These are phyloP conservation scores for Botrytis aclada DNA, from an alignment of 2,329 filamentous ascomycete genomes.

Conservation along the genomic window DNA sequence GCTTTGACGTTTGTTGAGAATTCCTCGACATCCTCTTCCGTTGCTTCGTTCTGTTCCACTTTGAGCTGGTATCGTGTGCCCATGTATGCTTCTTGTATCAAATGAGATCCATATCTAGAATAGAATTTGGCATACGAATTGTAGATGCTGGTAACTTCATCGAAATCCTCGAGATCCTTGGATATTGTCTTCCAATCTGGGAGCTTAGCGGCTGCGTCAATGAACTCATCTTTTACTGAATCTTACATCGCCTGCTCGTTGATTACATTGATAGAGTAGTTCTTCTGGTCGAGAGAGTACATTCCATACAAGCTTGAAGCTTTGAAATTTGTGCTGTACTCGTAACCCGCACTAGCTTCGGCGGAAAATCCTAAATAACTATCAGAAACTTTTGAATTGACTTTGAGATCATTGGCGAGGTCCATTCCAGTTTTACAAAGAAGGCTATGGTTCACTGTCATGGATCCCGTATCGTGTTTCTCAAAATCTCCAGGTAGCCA, in stretches of 20 bases:
- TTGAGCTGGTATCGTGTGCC: too few species aligned
- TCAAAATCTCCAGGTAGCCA: too few species aligned
- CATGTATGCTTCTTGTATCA: not conserved
- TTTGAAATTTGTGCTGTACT: not conserved
- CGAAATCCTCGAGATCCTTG: not conserved
- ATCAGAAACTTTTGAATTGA: too few species aligned
- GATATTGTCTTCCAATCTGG: not conserved
- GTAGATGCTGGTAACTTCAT: not conserved
- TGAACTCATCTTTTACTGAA: not conserved
- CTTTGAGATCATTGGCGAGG: too few species aligned
- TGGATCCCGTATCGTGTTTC: too few species aligned
- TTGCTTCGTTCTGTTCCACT: too few species aligned
- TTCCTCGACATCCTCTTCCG: rapidly evolving
- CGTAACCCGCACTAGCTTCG: too few species aligned
- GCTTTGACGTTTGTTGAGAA: too few species aligned
- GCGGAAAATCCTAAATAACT: too few species aligned
- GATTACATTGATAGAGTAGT: not conserved
- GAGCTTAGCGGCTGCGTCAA: not conserved
- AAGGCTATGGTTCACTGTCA: too few species aligned
- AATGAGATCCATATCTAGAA: not conserved
- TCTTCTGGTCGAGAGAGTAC: not conserved
- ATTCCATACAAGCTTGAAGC: not conserved
- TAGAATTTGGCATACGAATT: not conserved
- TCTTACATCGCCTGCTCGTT: not conserved
- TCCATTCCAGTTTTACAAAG: too few species aligned